Percentiles rank a stretch among this genome's conserved stretches.
phyloP scores from a whole-genome alignment of 2,329 filamentous ascomycete genomes.

The Aspergillus versicolor region DNA sequence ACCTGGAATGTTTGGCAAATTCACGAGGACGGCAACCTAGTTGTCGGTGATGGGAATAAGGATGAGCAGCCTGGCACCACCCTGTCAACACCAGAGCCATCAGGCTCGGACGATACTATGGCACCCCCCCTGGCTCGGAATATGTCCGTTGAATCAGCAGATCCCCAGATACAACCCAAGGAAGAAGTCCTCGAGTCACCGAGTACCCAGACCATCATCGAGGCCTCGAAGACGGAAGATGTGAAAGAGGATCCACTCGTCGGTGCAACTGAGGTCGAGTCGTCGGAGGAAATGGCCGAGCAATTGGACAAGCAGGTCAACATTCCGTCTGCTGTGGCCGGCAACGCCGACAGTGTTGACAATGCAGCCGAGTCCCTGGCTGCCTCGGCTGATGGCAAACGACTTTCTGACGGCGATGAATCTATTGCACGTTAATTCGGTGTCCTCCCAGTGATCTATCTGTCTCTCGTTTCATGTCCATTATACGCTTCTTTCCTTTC shows the following conservation, averaged over 20 bases:
- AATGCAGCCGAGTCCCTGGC: slow-evolving; percentile 23
- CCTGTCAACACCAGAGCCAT: slow-evolving; percentile 14
- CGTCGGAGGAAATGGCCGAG: not conserved
- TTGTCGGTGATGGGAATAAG: slow-evolving; percentile 25
- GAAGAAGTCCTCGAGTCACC: slow-evolving; percentile 1
- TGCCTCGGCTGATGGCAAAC: slow-evolving; percentile 29
- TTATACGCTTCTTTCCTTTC: not conserved
- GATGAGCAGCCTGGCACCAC: slow-evolving; percentile 14
- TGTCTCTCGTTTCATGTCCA: not conserved
- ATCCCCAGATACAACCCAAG: slow-evolving; percentile 22
- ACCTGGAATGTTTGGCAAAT: slow-evolving; percentile 44
- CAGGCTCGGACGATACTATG: slow-evolving; percentile 19
- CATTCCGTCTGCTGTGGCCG: slow-evolving; percentile 12
- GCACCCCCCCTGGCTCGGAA: slow-evolving; percentile 36
- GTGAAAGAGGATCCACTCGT: not conserved
- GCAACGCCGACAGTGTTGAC: slow-evolving; percentile 18
- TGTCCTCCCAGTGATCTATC: not conserved
- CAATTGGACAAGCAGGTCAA: not conserved
- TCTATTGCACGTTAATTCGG: not conserved
- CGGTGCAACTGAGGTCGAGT: not conserved
- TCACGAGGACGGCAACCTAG: slow-evolving; percentile 32
- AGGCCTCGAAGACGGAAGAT: not conserved
- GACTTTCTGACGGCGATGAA: slow-evolving; percentile 22
- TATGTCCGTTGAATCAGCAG: slow-evolving; percentile 33
- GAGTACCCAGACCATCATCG: not conserved